Evolutionary conservation across 1,139 yeast genomes (phyloP).

Genomic region (Protomyces pachydermus): DNA sequence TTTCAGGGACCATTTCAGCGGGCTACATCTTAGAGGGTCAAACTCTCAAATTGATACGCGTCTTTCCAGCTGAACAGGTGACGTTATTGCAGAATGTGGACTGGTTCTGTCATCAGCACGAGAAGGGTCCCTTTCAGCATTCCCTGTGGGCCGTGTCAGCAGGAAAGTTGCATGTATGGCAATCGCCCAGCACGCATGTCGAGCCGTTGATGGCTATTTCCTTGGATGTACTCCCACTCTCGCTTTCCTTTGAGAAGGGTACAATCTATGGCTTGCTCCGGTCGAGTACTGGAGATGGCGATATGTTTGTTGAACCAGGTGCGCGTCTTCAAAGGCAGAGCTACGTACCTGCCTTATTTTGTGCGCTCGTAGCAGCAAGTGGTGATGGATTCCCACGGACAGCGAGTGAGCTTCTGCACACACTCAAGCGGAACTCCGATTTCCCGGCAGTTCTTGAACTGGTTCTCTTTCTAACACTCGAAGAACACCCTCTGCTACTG

Average conservation of each 20-base stretch:
- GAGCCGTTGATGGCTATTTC: not conserved
- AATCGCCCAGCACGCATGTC: not conserved
- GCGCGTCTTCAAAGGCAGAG: not conserved
- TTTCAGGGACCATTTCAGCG: not conserved
- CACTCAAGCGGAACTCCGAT: slow-evolving; percentile 35
- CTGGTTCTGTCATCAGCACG: slow-evolving; percentile 6
- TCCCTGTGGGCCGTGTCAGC: slow-evolving; percentile 4
- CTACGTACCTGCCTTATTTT: not conserved
- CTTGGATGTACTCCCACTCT: slow-evolving; percentile 5
- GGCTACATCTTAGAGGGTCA: not conserved
- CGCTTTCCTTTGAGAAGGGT: slow-evolving; percentile 3
- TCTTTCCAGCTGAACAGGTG: not conserved
- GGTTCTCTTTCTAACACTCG: slow-evolving; percentile 43
- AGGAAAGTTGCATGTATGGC: not conserved
- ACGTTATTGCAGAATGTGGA: not conserved
- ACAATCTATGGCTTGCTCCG: not conserved
- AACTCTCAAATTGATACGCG: not conserved
- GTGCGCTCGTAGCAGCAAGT: not conserved
- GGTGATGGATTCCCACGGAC: not conserved
- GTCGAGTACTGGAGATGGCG: not conserved
- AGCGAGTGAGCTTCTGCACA: not conserved
- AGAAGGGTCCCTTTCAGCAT: not conserved
- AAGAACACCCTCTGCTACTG: slow-evolving; percentile 34
- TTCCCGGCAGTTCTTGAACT: slow-evolving; percentile 50
- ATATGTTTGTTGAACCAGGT: not conserved